A percentile compares a stretch with the other conserved stretches of the same genome.
Conservation (phyloP, 139 green algal genomes). For the Penium margaritaceum region DNA sequence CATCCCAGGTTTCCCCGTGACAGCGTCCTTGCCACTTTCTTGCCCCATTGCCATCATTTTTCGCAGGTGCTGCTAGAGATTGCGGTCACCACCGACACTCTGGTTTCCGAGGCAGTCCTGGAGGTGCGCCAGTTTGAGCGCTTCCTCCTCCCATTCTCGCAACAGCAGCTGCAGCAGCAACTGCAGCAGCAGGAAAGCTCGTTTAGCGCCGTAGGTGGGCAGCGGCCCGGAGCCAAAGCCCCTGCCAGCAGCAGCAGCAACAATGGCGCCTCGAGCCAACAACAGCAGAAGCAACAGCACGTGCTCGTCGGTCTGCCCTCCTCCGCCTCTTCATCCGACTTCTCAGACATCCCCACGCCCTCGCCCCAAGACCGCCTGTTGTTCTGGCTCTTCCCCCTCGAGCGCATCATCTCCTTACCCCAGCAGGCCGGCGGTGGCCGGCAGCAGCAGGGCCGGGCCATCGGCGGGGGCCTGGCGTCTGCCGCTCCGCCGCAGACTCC, state of each 20-base stretch:
- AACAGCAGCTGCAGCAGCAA: constrained; percentile 1
- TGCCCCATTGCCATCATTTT: background rate
- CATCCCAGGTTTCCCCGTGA: background rate
- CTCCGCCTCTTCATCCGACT: no score
- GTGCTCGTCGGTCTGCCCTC: no score
- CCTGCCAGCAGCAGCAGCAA: constrained; percentile 4
- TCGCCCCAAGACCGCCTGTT: background rate
- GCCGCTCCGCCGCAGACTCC: background rate
- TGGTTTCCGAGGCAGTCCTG: constrained; percentile 12
- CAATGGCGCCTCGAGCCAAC: background rate
- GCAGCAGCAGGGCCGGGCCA: background rate
- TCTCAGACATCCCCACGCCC: no score
- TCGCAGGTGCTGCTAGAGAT: constrained; percentile 31
- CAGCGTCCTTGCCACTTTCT: background rate
- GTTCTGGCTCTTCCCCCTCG: background rate
- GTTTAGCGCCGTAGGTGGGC: background rate
- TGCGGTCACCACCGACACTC: background rate
- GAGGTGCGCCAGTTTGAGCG: constrained; percentile 39
- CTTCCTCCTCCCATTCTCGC: background rate
- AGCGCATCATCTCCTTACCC: background rate
- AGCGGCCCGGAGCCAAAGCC: no score
- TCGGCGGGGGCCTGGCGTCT: no score
- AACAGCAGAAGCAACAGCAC: no score
- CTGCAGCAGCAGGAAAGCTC: background rate
- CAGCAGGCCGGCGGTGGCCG: background rate